These are phyloP conservation scores for Peronospora destructor DNA, from an alignment of 352 stramenopile genomes.

Conservation along the genomic window DNA sequence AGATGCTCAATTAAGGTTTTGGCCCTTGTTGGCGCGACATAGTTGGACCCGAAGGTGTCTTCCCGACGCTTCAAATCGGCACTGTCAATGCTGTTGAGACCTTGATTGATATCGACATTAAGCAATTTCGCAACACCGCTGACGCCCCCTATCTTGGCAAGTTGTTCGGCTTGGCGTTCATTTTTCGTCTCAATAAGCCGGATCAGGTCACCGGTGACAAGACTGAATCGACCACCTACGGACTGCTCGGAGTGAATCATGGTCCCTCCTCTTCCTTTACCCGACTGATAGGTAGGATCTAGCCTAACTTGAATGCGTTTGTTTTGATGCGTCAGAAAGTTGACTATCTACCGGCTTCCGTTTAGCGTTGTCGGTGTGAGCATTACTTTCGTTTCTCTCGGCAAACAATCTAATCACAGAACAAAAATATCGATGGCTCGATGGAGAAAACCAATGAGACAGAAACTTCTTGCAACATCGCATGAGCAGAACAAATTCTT, in stretches of 20 bases:
- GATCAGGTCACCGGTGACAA: conserved; percentile 52
- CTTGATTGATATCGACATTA: conserved; percentile 37
- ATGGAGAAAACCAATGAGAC: too few species aligned
- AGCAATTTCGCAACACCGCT: conserved; percentile 45
- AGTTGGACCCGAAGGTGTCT: conserved; percentile 62
- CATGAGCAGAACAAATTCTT: too few species aligned
- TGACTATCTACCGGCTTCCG: too few species aligned
- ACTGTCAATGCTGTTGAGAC: conserved; percentile 44
- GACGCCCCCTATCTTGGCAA: conserved; percentile 48
- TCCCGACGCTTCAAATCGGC: conserved; percentile 44
- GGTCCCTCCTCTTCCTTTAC: neutral
- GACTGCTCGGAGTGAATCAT: conserved; percentile 33
- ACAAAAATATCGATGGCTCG: too few species aligned
- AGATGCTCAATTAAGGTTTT: conserved; percentile 74
- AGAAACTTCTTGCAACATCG: too few species aligned
- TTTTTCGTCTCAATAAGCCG: conserved; percentile 62
- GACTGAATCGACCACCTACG: conserved; percentile 32
- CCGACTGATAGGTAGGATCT: too few species aligned
- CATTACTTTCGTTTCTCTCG: too few species aligned
- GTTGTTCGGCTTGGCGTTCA: conserved; percentile 48
- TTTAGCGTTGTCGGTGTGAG: too few species aligned
- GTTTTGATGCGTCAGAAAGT: too few species aligned
- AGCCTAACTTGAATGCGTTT: too few species aligned
- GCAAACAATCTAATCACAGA: too few species aligned
- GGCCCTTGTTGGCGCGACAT: conserved; percentile 44